phyloP scores from a whole-genome alignment of 2,329 filamentous ascomycete species.

The Trichophyton schoenleinii region DNA sequence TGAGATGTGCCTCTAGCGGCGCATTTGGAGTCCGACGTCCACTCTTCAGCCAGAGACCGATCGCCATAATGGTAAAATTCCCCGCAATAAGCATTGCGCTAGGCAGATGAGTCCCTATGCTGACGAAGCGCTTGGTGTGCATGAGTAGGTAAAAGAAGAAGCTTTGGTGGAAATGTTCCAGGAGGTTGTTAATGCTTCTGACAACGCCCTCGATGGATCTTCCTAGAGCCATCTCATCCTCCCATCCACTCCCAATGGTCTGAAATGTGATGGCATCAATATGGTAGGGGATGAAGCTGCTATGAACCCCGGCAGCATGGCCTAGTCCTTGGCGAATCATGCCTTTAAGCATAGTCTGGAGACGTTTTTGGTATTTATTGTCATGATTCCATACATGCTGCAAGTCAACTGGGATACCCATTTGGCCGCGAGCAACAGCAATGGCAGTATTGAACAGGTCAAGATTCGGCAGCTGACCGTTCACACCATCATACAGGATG shows the following conservation, averaged over 20 bases:
- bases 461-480: constrained; percentile 88
- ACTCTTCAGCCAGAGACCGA: constrained; percentile 85
- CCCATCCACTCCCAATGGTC: constrained; percentile 81
- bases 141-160: constrained; percentile 99
- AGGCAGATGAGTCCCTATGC: constrained; percentile 92
- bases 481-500: constrained; percentile 87
- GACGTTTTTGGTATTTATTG: constrained; percentile 65
- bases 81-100: constrained; percentile 94
- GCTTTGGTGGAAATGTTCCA: constrained; percentile 94
- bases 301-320: constrained; percentile 80
- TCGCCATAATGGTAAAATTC: constrained; percentile 91
- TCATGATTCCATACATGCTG: constrained; percentile 74
- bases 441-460: constrained; percentile 93
- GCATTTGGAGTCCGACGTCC: constrained; percentile 33
- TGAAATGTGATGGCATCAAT: constrained; percentile 91
- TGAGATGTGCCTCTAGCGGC: constrained; percentile 16
- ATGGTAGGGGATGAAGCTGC: constrained; percentile 93
- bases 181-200: constrained; percentile 84
- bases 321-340: constrained; percentile 89
- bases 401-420: constrained; percentile 72
- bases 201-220: constrained; percentile 81
- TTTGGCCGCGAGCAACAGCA: constrained; percentile 75
- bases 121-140: constrained; percentile 84
- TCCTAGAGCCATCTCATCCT: constrained; percentile 94
- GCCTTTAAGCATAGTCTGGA: constrained; percentile 78